Evolutionary conservation across 2,329 filamentous ascomycete species (phyloP), one percentile per base, ranked within the genome.

Genomic region (Aspergillus spinulosporus): DNA sequence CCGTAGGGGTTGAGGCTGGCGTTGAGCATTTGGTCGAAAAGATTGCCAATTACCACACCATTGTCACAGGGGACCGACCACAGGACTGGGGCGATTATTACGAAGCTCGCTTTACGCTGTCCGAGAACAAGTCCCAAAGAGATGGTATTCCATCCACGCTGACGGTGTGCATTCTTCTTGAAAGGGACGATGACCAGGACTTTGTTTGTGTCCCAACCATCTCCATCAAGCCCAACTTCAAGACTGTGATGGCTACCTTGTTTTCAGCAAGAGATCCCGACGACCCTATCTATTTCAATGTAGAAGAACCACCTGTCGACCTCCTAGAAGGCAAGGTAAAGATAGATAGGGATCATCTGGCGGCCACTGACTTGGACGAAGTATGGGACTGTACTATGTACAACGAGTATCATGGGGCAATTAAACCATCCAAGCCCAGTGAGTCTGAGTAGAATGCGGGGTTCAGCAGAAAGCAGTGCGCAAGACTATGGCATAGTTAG

Each of bases 331-430:
- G 36, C 4, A 15, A 32, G 21, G 28, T 49, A n/a, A 31, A 37
- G 5, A 42, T 49, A 29, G 47, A 49, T 36, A 31, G 11, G 36
- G 21, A 3, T 36, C 31, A 40, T 29, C 34, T 49, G 6, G 34
- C 21, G 1, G 21, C 36, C 26, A 49, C 36, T 6, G 21, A 42
- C 3, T 42, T 39, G 47, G 37, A 49, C 15, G 15, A 34, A 12
- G 8, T 34, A n/a, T 49, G 47, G 47, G 47, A 40, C n/a, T 49
- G 47, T 15, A 49, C 47, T 8, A 42, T 49, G 47, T 49, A 49
- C 28, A 40, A 31, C 34, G 11, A 49, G 3, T 49, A 49, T 12
- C 26, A 49, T 2, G 47, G 36, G 26, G 47, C 34, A 9, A 29
- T 49, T 12, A 49, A 42, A 29, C 21, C 34, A 31, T 49, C 36